Evolutionary conservation across 345 rosid genomes (phyloP).

Genomic region (Psidium friedrichsthalianum): DNA sequence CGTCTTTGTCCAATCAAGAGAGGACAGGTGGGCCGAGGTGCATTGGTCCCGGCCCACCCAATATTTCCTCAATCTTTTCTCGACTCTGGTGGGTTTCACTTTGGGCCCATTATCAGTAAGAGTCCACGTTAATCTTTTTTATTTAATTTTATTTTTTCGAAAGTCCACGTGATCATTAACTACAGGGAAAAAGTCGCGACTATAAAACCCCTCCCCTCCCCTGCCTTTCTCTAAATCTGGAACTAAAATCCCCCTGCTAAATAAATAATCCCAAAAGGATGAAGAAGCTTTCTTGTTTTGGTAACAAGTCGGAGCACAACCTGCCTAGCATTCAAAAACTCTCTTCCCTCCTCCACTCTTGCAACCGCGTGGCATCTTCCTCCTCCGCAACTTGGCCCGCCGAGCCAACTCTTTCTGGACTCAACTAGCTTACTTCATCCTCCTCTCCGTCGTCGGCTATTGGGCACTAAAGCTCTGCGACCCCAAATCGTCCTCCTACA

Average conservation of each 20-base stretch:
- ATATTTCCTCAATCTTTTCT: no score
- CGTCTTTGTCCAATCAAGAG: no score
- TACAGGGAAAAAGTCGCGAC: neutral
- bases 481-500: conserved; percentile 17
- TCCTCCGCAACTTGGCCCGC: neutral
- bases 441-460: conserved; percentile 20
- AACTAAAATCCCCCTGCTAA: neutral
- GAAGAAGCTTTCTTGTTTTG: neutral
- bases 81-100: neutral
- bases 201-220: neutral
- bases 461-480: conserved; percentile 18
- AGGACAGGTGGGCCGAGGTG: no score
- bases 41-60: no score
- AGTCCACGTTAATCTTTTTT: no score
- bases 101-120: neutral
- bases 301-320: neutral
- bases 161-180: neutral
- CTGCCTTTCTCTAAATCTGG: neutral
- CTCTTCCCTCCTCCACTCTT: neutral
- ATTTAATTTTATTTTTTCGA: neutral
- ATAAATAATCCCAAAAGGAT: neutral
- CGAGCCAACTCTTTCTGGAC: conserved; percentile 16
- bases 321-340: neutral
- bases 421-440: conserved; percentile 27
- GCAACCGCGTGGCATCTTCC: neutral